phyloP scores from a whole-genome alignment of 1,139 yeast genomes.

The Saccharomyces uvarum region DNA sequence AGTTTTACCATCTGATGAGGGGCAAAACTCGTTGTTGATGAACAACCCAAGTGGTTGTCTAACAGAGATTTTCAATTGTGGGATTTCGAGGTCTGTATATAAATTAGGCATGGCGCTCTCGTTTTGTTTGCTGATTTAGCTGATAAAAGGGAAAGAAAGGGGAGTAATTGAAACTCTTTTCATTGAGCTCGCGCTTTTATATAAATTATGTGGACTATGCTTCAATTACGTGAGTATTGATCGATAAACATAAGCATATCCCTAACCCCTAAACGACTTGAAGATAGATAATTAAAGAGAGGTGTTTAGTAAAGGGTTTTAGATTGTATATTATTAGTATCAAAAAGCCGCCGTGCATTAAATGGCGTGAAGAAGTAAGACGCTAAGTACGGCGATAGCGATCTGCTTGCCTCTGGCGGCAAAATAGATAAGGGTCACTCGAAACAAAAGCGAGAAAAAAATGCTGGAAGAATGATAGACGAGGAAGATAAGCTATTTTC shows the following conservation, averaged over 20 bases:
- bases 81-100: constrained; percentile 10
- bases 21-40: constrained; percentile 53
- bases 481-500: background rate
- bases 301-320: background rate
- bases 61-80: constrained; percentile 33
- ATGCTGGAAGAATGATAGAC: background rate
- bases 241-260: background rate
- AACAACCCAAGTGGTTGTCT: constrained; percentile 59
- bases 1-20: constrained; percentile 43
- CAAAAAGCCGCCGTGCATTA: background rate
- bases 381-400: background rate
- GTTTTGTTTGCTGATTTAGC: background rate
- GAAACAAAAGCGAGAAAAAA: background rate
- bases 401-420: background rate
- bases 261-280: background rate
- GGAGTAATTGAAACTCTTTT: background rate
- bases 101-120: background rate
- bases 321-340: background rate
- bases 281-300: background rate
- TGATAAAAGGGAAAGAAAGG: background rate
- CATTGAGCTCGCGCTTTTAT: background rate
- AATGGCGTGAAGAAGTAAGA: background rate
- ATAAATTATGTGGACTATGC: background rate
- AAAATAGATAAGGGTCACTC: background rate
- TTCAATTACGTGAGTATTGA: background rate